These are phyloP conservation scores for Plasmodium vivax DNA, from an alignment of 169 alveolate species.

Conservation along the genomic window DNA sequence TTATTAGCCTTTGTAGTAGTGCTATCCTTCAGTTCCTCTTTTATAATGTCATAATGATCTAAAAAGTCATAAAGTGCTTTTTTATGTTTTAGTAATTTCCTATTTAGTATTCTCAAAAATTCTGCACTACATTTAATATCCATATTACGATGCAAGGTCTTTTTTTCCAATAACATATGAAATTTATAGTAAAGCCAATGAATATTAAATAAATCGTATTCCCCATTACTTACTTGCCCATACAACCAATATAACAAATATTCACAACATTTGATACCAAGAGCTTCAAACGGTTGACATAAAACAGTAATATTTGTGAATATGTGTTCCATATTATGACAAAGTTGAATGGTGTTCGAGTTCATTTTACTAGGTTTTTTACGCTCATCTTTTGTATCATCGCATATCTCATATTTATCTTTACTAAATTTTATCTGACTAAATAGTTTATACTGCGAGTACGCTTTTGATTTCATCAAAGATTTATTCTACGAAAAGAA, in stretches of 20 bases:
- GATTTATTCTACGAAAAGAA: background rate
- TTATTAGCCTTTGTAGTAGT: background rate
- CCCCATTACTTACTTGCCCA: background rate
- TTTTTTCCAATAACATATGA: background rate
- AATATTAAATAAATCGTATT: background rate
- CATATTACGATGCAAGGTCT: background rate
- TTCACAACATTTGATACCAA: background rate
- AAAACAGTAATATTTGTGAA: background rate
- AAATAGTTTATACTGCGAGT: background rate
- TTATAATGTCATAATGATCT: background rate
- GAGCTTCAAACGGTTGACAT: background rate
- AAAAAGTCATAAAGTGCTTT: background rate
- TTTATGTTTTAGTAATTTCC: background rate
- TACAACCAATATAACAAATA: background rate
- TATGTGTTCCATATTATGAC: background rate
- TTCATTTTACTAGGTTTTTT: background rate
- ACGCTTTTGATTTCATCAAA: background rate
- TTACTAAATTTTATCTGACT: background rate
- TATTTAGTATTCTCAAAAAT: background rate
- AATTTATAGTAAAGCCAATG: background rate
- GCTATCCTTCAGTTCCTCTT: background rate
- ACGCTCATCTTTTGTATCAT: background rate
- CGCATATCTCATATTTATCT: background rate
- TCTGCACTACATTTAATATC: background rate
- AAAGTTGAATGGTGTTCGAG: background rate